phyloP scores from a whole-genome alignment of 2,329 filamentous ascomycete genomes.

The Bisporella sp. region DNA sequence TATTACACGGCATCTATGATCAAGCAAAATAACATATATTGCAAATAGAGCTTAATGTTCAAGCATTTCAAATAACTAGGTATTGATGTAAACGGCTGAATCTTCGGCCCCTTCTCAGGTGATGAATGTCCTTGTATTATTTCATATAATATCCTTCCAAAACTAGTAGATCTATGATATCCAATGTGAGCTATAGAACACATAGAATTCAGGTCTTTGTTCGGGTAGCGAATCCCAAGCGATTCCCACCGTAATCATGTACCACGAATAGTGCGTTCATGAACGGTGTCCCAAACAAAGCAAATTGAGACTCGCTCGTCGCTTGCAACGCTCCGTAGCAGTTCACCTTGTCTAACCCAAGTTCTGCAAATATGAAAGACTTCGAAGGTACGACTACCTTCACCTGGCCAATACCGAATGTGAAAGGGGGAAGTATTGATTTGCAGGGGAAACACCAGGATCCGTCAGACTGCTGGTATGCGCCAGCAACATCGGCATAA shows the following conservation, averaged over 20 bases:
- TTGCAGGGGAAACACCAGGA: conserved; percentile 28
- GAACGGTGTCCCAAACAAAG: conserved; percentile 12
- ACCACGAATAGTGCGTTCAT: conserved; percentile 16
- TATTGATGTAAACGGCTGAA: no score
- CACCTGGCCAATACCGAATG: conserved; percentile 24
- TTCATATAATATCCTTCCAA: no score
- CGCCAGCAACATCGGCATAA: conserved; percentile 27
- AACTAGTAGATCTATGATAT: no score
- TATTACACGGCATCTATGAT: no score
- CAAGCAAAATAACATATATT: no score
- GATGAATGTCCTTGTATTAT: no score
- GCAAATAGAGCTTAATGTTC: no score
- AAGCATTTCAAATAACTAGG: no score
- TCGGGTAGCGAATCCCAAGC: conserved; percentile 13
- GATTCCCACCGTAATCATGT: conserved; percentile 15
- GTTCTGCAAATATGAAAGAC: conserved; percentile 26
- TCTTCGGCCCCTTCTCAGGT: no score
- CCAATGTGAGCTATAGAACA: no score
- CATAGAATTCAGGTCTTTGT: no score
- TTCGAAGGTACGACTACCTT: conserved; percentile 23
- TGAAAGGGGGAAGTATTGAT: conserved; percentile 25
- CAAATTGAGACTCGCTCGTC: conserved; percentile 8
- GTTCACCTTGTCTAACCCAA: conserved; percentile 8
- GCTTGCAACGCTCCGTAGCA: conserved; percentile 19
- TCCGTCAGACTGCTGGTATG: conserved; percentile 17